Conservation (phyloP, 176 grass and related monocot species). For the Lolium rigidum region DNA sequence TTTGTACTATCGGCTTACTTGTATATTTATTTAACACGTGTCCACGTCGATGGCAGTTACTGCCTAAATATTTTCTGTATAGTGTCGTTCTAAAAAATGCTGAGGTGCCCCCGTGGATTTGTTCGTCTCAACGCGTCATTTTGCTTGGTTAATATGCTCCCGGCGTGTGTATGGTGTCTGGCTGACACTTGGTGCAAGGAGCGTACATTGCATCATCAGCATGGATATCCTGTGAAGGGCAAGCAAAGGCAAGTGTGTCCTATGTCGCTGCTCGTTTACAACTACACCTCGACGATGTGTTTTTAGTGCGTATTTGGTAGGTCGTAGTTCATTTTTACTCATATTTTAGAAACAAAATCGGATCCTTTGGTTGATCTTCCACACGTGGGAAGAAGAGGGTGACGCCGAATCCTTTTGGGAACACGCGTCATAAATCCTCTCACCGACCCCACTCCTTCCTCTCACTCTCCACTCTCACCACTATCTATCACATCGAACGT, state of each 20-base stretch:
- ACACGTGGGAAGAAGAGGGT: too few relatives aligned
- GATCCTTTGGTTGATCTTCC: too few relatives aligned
- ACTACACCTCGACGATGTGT: too few relatives aligned
- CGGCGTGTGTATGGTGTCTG: not conserved
- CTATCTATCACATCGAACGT: too few relatives aligned
- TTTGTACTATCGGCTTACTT: constrained; percentile 7
- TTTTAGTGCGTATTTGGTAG: too few relatives aligned
- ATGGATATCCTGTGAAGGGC: too few relatives aligned
- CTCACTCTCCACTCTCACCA: too few relatives aligned
- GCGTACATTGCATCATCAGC: not conserved
- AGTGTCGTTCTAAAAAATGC: not conserved
- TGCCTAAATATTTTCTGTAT: not conserved
- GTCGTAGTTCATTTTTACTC: too few relatives aligned
- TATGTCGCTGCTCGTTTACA: not conserved
- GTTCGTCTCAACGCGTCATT: not conserved
- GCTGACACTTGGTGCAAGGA: not conserved
- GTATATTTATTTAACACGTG: not conserved
- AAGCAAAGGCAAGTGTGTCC: not conserved
- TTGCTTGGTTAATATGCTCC: not conserved
- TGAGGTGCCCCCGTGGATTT: not conserved
- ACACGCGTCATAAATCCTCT: too few relatives aligned
- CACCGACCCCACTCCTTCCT: too few relatives aligned
- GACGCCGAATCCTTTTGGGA: too few relatives aligned
- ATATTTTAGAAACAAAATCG: too few relatives aligned
- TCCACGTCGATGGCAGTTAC: constrained; percentile 1